Conservation (phyloP, 495 filamentous ascomycete genomes). For the Staphylotrichum tortipilum region DNA sequence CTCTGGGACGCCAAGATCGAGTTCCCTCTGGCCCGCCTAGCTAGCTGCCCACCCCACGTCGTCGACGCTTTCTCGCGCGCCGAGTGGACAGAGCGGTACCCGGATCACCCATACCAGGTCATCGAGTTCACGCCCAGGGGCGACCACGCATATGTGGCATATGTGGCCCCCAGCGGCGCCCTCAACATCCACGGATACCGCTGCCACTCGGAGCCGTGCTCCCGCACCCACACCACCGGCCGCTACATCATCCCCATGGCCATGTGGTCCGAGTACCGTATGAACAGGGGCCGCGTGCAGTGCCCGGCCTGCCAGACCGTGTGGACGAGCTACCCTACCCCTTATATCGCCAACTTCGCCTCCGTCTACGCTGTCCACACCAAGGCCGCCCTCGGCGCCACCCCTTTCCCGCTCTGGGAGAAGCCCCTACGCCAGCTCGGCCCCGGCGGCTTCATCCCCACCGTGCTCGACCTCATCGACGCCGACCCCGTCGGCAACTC, state of each 20-base stretch:
- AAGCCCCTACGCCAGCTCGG: not conserved
- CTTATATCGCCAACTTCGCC: not conserved
- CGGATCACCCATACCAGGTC: not conserved
- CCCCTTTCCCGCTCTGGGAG: not conserved
- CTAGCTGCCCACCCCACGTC: too few relatives aligned
- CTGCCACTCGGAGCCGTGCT: not conserved
- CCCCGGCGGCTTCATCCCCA: constrained; percentile 2
- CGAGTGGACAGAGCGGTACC: not conserved
- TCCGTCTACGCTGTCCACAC: too few relatives aligned
- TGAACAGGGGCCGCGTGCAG: not conserved
- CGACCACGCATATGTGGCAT: not conserved
- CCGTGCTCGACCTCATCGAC: not conserved
- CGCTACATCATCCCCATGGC: not conserved
- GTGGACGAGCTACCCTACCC: not conserved
- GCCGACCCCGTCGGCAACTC: not conserved
- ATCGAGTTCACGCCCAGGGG: not conserved
- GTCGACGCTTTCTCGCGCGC: too few relatives aligned
- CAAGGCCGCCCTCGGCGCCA: not conserved
- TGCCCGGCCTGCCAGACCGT: not conserved
- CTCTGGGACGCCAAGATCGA: not conserved
- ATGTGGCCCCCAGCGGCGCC: not conserved
- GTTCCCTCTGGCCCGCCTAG: constrained; percentile 1
- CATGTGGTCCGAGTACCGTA: not conserved
- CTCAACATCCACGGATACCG: not conserved
- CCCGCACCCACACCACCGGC: not conserved